Conservation (phyloP, 1,139 yeast species). For the Kurtzmaniella quercitrusa region DNA sequence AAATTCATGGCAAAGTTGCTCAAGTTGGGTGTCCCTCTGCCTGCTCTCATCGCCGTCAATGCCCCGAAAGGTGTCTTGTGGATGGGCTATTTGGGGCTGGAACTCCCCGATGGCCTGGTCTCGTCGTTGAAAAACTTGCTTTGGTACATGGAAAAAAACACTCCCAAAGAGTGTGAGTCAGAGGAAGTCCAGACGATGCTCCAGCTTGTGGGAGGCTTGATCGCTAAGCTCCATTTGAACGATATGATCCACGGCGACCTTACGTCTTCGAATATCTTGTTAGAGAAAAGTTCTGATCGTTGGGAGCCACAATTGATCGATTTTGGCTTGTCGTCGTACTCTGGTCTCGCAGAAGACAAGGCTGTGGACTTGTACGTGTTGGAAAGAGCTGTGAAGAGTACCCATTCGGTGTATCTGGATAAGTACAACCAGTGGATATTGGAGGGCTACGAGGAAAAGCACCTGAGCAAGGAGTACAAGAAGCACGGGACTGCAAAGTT, state of each 20-base stretch:
- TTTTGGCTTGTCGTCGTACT: slow-evolving; percentile 82
- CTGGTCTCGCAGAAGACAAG: slow-evolving; percentile 79
- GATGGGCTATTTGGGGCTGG: slow-evolving; percentile 74
- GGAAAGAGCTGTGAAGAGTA: slow-evolving; percentile 86
- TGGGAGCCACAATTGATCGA: slow-evolving; percentile 70
- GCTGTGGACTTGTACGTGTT: slow-evolving; percentile 94
- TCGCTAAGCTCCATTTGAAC: slow-evolving; percentile 68
- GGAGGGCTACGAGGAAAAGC: slow-evolving; percentile 60
- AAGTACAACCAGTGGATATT: slow-evolving; percentile 66
- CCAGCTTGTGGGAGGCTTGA: slow-evolving; percentile 56
- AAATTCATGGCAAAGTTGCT: slow-evolving; percentile 64
- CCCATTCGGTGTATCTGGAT: slow-evolving; percentile 75
- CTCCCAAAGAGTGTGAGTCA: slow-evolving; percentile 21
- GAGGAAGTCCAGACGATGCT: slow-evolving; percentile 40
- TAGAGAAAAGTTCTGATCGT: slow-evolving; percentile 25
- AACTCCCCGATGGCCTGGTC: slow-evolving; percentile 42
- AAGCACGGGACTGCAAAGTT: slow-evolving; percentile 35
- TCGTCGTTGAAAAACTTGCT: slow-evolving; percentile 68
- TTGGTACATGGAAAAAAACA: slow-evolving; percentile 52
- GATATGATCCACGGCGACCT: slow-evolving; percentile 93
- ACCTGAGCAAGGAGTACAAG: slow-evolving; percentile 20
- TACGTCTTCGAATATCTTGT: slow-evolving; percentile 82
- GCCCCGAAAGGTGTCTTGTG: slow-evolving; percentile 76
- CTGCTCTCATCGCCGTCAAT: slow-evolving; percentile 69
- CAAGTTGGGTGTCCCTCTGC: slow-evolving; percentile 57